Conservation (phyloP, 1,284 basidiomycete species). For the Puccinia hordei region DNA sequence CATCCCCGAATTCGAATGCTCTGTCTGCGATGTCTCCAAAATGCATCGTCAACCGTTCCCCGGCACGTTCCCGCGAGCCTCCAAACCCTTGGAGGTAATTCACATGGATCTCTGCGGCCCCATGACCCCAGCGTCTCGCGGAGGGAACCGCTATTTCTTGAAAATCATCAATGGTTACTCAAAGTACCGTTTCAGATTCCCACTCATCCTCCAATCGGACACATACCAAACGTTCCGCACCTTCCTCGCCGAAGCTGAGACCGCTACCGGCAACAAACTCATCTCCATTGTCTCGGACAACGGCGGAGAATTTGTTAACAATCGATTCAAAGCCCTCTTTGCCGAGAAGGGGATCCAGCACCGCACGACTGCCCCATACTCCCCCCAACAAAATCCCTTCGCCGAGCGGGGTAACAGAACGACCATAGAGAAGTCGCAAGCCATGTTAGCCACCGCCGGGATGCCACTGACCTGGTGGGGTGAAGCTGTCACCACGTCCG, state of each 20-base stretch:
- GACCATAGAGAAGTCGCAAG: constrained; percentile 54
- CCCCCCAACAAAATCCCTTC: constrained; percentile 55
- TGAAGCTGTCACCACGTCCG: neutral
- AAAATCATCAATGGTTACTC: neutral
- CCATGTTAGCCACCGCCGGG: constrained; percentile 56
- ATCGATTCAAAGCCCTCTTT: constrained; percentile 56
- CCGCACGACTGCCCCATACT: constrained; percentile 60
- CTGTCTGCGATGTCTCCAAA: neutral
- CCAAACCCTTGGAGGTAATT: neutral
- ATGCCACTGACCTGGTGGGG: neutral
- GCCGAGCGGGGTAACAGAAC: constrained; percentile 55
- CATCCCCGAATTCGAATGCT: neutral
- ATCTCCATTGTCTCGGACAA: constrained; percentile 56
- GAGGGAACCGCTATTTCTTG: neutral
- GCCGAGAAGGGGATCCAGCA: constrained; percentile 57
- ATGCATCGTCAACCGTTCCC: neutral
- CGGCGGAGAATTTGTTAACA: constrained; percentile 57
- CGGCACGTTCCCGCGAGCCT: neutral
- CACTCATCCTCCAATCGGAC: neutral
- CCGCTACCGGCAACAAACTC: neutral
- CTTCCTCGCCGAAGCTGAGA: neutral
- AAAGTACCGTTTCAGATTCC: neutral
- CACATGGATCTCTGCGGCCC: neutral
- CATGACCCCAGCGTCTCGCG: neutral
- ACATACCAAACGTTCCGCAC: neutral